Base-by-base conservation (phyloP, 2,329 filamentous ascomycete genomes). In the Ophiostoma sp. region DNA sequence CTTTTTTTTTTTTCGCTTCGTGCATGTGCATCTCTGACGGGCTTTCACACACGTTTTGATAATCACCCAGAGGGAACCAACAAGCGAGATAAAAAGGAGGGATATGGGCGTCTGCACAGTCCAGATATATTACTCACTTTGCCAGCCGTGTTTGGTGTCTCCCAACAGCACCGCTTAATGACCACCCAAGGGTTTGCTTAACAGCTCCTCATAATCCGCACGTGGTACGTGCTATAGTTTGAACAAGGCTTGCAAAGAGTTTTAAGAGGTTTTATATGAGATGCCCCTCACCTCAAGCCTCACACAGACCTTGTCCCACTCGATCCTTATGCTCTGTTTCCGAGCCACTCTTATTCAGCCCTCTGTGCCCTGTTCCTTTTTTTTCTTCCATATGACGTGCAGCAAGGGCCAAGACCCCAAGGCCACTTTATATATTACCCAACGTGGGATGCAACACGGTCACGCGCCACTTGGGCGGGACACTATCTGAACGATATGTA, bases 81-180 rank as follows among this genome's bases (percentile, higher is more conserved):
- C n/a, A 64, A 64, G 33, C n/a, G 33, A 64, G 33, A 64, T 64
- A 64, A 64, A 42, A n/a, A 6, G 36, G 33, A 42, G n/a, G n/a
- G 1, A 25, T n/a, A 17, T 64, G 1, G 25, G 33, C 33, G 19
- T 39, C 19, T 64, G 33, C n/a, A 31, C 59, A 9, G 11, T 8
- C 11, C 15, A 22, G 59, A 64, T 64, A 28, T 28, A 66, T 25
- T 66, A 17, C 36, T 42, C 61, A 28, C 39, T 12, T 25, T 9
- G 36, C 61, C 61, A 17, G 61, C 61, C 61, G 36, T 45, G 22
- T 45, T 28, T 45, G 36, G 11, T 36, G 22, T 9, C n/a, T 55
- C 50, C 57, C 6, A 61, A 61, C 9, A 33, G 28, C 17, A 39
- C 19, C 8, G 2, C 36, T 12, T 5, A 1, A 36, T 61, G 19